Percentiles rank a stretch among this genome's conserved stretches.
These are phyloP conservation scores for Phytophthora pisi DNA, from an alignment of 352 stramenopile species.

Conservation along the genomic window DNA sequence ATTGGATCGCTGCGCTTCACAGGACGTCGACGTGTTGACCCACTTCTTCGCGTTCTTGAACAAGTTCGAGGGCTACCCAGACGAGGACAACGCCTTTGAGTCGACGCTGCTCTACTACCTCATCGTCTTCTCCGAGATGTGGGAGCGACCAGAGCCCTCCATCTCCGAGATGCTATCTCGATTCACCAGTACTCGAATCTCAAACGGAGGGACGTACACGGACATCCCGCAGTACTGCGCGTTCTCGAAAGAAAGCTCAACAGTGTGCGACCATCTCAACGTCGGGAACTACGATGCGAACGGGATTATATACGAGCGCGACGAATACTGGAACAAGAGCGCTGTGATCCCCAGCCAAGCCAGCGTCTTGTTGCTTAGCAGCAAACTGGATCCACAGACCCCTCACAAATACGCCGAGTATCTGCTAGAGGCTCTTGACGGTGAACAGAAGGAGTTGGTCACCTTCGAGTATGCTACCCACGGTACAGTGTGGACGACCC, in stretches of 20 bases:
- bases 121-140: constrained; percentile 64
- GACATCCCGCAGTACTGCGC: constrained; percentile 53
- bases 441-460: constrained; percentile 44
- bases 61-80: background rate
- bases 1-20: constrained; percentile 38
- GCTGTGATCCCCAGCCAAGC: constrained; percentile 45
- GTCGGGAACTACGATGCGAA: constrained; percentile 29
- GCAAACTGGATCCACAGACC: constrained; percentile 57
- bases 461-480: constrained; percentile 54
- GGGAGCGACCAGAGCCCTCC: constrained; percentile 40
- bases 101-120: constrained; percentile 48
- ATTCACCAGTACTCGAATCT: constrained; percentile 34
- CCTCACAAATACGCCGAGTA: constrained; percentile 56
- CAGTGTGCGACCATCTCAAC: constrained; percentile 32
- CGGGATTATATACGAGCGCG: constrained; percentile 50
- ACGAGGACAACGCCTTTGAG: constrained; percentile 34
- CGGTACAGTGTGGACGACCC: constrained; percentile 41
- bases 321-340: constrained; percentile 66
- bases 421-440: constrained; percentile 40
- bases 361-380: constrained; percentile 55
- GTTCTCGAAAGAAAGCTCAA: constrained; percentile 52
- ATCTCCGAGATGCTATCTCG: constrained; percentile 18
- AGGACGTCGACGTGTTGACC: constrained; percentile 36
- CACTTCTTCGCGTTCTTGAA: constrained; percentile 29
- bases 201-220: constrained; percentile 27